These are phyloP conservation scores for Blastobotrys americana DNA, from an alignment of 805 yeast species.

Conservation along the genomic window DNA sequence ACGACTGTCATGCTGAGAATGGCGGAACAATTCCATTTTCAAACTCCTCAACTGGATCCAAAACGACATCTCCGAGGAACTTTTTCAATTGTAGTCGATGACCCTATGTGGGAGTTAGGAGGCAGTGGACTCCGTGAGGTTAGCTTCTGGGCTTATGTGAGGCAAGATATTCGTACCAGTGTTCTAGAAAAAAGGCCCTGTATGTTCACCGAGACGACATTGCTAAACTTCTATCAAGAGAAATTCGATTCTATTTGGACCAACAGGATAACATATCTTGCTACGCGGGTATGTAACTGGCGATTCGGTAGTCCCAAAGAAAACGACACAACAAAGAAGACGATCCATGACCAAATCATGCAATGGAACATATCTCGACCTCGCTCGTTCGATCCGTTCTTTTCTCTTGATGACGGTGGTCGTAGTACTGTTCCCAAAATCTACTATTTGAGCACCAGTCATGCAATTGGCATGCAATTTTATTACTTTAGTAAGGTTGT, in stretches of 20 bases:
- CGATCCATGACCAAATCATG: slow-evolving; percentile 3
- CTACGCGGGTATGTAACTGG: slow-evolving; percentile 11
- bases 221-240: slow-evolving; percentile 1
- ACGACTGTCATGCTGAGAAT: slow-evolving; percentile 9
- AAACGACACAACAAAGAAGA: neutral
- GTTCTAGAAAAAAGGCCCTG: neutral
- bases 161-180: slow-evolving; percentile 10
- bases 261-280: slow-evolving; percentile 6
- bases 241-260: slow-evolving; percentile 9
- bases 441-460: slow-evolving; percentile 4
- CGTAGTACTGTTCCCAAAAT: neutral
- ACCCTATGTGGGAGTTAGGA: slow-evolving; percentile 11
- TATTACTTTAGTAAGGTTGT: slow-evolving; percentile 5
- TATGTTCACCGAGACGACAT: neutral
- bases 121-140: slow-evolving; percentile 11
- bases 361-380: slow-evolving; percentile 6
- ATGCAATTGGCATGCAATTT: slow-evolving; percentile 7
- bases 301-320: slow-evolving; percentile 1
- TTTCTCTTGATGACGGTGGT: neutral
- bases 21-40: slow-evolving; percentile 11
- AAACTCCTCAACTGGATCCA: slow-evolving; percentile 7
- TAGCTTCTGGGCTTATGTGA: slow-evolving; percentile 11
- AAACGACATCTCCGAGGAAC: slow-evolving; percentile 12
- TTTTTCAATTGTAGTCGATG: slow-evolving; percentile 11
- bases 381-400: slow-evolving; percentile 1